Percentiles rank a stretch among this genome's conserved stretches.
Evolutionary conservation across 345 rosid species (phyloP).

Genomic region (Physaria fendleri): DNA sequence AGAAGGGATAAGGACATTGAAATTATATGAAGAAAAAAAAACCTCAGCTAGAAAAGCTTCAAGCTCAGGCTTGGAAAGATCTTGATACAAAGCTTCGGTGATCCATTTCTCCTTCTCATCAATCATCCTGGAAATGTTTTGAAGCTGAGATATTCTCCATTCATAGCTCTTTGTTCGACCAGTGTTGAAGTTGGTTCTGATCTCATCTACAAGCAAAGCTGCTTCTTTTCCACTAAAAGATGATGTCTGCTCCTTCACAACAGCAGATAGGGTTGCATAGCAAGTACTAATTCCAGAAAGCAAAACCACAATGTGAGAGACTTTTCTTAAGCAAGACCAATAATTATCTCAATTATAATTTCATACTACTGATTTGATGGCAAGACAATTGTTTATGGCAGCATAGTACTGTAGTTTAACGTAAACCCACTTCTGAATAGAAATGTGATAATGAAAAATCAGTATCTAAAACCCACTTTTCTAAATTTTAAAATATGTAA

Average conservation of each 20-base stretch:
- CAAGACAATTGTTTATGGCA: background rate
- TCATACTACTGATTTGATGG: background rate
- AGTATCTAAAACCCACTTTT: too few species aligned
- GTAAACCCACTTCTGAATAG: background rate
- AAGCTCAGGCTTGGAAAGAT: conserved; percentile 62
- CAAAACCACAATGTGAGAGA: background rate
- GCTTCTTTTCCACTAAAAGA: conserved; percentile 40
- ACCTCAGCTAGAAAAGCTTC: conserved; percentile 78
- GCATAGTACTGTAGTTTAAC: background rate
- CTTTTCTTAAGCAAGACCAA: background rate
- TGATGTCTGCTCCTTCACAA: background rate
- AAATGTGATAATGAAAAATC: background rate
- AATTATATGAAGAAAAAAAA: background rate
- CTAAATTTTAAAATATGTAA: background rate
- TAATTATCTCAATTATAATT: background rate
- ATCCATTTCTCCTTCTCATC: conserved; percentile 61
- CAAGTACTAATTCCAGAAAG: conserved; percentile 20
- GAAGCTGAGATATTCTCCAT: conserved; percentile 71
- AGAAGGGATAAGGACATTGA: background rate
- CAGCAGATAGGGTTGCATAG: conserved; percentile 29
- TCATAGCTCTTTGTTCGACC: conserved; percentile 70
- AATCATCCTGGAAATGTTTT: conserved; percentile 48
- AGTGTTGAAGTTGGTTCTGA: conserved; percentile 42
- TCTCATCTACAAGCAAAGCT: conserved; percentile 40
- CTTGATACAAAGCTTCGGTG: conserved; percentile 47